These are phyloP conservation scores for Suillus placidus DNA, from an alignment of 768 basidiomycete species.

Conservation along the genomic window DNA sequence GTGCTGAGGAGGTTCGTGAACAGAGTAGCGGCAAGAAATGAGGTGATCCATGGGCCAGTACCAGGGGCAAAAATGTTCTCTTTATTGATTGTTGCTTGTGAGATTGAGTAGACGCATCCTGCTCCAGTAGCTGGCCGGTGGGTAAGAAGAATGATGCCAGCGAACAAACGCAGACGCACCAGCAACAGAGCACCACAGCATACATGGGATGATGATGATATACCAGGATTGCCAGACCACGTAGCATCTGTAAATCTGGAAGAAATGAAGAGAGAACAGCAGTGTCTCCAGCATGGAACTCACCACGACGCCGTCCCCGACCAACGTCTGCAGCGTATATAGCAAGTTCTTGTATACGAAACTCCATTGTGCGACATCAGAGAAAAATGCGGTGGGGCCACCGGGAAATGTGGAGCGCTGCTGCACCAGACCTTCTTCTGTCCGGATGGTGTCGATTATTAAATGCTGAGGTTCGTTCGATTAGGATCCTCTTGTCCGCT, in stretches of 20 bases:
- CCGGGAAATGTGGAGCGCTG: conserved; percentile 22
- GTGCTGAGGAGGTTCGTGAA: conserved; percentile 25
- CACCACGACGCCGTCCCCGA: conserved; percentile 27
- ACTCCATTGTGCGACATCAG: conserved; percentile 26
- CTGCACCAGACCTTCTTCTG: conserved; percentile 24
- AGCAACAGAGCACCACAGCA: conserved; percentile 21
- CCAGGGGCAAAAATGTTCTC: conserved; percentile 20
- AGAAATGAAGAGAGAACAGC: background rate
- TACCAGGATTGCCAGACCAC: conserved; percentile 29
- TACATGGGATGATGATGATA: conserved; percentile 22
- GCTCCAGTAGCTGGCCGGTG: conserved; percentile 16
- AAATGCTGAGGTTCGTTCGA: conserved; percentile 15
- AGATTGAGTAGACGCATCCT: conserved; percentile 21
- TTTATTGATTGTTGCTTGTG: conserved; percentile 11
- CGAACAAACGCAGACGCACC: background rate
- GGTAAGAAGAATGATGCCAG: background rate
- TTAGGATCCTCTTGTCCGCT: background rate
- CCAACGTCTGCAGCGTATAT: conserved; percentile 23
- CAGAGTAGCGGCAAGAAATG: conserved; percentile 24
- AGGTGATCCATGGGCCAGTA: conserved; percentile 27
- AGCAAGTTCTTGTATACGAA: conserved; percentile 32
- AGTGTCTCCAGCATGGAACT: background rate
- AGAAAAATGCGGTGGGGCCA: conserved; percentile 30
- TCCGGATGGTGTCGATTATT: conserved; percentile 21
- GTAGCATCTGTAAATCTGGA: conserved; percentile 32